A percentile compares a stretch with the other conserved stretches of the same genome.
phyloP scores from a whole-genome alignment of 1,284 basidiomycete species.

The Heliocybe sulcata region DNA sequence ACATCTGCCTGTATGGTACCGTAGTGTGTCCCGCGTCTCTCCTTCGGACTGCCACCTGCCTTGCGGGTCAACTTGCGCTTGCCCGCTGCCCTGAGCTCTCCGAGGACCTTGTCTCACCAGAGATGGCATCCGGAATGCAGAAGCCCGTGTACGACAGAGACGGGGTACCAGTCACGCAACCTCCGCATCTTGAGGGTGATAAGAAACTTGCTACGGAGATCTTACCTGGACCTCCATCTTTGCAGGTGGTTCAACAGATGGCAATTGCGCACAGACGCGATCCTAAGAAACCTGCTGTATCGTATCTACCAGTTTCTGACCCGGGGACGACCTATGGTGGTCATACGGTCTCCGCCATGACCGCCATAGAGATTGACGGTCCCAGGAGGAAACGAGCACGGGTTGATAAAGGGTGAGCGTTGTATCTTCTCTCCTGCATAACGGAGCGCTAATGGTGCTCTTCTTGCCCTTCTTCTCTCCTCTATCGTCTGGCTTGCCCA shows the following conservation, averaged over 20 bases:
- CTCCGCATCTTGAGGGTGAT: conserved; percentile 73
- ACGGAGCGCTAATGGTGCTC: conserved; percentile 1
- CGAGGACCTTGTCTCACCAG: background rate
- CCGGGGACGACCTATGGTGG: conserved; percentile 78
- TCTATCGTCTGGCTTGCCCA: background rate
- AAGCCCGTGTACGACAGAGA: conserved; percentile 60
- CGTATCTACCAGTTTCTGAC: conserved; percentile 73
- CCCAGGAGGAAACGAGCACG: conserved; percentile 65
- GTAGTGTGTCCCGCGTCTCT: background rate
- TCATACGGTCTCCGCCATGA: conserved; percentile 38
- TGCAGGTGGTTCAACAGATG: conserved; percentile 59
- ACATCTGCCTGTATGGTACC: background rate
- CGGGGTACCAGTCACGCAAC: conserved; percentile 62
- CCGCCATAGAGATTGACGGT: conserved; percentile 52
- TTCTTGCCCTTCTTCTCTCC: conserved; percentile 3
- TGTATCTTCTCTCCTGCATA: conserved; percentile 6
- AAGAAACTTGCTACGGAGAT: conserved; percentile 74
- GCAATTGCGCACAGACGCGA: conserved; percentile 52
- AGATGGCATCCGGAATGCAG: conserved; percentile 52
- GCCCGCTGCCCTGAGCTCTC: background rate
- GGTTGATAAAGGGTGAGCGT: conserved; percentile 62
- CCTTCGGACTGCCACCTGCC: background rate
- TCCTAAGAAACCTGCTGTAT: conserved; percentile 63
- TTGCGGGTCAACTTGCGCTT: background rate
- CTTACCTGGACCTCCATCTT: conserved; percentile 71